Evolutionary conservation across 2,329 filamentous ascomycete species (phyloP), one percentile per base, ranked within the genome.

Genomic region (Atkinsonella hypoxylon): DNA sequence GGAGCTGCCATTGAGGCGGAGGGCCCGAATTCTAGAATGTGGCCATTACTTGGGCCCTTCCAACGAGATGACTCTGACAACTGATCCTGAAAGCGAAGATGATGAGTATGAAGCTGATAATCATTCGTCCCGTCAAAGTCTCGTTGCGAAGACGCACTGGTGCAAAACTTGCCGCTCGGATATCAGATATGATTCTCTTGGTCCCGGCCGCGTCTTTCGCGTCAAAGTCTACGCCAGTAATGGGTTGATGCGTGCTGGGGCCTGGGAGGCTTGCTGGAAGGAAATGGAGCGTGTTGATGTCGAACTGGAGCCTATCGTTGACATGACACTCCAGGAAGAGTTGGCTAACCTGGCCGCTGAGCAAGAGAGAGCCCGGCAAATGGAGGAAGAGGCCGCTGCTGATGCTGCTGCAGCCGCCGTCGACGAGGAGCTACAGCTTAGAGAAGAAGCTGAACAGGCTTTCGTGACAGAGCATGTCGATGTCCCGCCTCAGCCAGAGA

Each of bases 261-360:
- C 93, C 0, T 98, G 93, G 93, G 80, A 81, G 4, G 90, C 90
- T 2, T 91, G 88, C 52, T 98, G 91, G 91, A 86, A 81, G 58
- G 91, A 97, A 67, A 98, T 98, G 93, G 93, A 98, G 69, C 80
- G 91, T n/a, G 88, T 97, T 0, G 93, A 98, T 62, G 87, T 95
- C 1, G 91, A 97, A 66, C 80, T 98, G 48, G 81, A 87, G 59
- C 86, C 93, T 3, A 78, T 83, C 61, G 76, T 89, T 11, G 78
- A 81, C 17, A 65, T 77, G 0, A 67, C 72, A 1, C 62, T 84
- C 12, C 75, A 81, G 49, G 74, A 76, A 17, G 79, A 81, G 56
- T 68, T 89, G 18, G 78, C 82, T 52, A 70, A 69, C n/a, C 66
- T 83, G 9, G 71, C 70, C 38, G 66, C 68, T 8, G 66, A 70